A percentile compares a stretch with the other conserved stretches of the same genome.
These are phyloP conservation scores for Talaromyces pinophilus DNA, from an alignment of 2,329 filamentous ascomycete genomes.

Conservation along the genomic window DNA sequence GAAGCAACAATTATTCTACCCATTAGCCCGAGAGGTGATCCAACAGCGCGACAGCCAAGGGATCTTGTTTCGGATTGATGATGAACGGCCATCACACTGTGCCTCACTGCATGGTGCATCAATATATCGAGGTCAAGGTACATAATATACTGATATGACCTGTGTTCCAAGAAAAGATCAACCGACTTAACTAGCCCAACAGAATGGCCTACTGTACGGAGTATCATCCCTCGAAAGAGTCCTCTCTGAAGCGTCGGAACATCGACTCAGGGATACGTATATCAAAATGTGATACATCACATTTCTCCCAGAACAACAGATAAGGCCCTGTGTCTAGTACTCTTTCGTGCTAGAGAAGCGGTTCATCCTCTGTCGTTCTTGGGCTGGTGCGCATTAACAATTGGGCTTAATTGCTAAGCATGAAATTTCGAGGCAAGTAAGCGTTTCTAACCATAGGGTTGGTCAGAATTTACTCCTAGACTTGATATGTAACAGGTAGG, in stretches of 20 bases:
- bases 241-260: neutral
- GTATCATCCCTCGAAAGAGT: neutral
- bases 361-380: neutral
- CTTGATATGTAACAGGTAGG: neutral
- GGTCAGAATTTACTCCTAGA: neutral
- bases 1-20: too few relatives aligned
- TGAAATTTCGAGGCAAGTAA: neutral
- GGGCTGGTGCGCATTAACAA: neutral
- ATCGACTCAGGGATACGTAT: neutral
- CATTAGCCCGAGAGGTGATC: neutral
- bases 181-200: neutral
- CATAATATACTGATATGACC: neutral
- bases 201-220: neutral
- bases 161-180: neutral
- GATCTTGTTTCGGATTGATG: constrained; percentile 1
- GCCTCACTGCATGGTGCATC: neutral
- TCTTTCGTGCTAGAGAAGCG: neutral
- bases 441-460: neutral
- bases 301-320: neutral
- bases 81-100: neutral
- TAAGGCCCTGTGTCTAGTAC: neutral
- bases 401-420: neutral
- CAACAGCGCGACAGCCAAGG: neutral
- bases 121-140: neutral
- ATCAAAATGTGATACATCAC: constrained; percentile 2